These are phyloP conservation scores for Diaporthe ilicicola DNA, from an alignment of 2,329 filamentous ascomycete genomes.

Conservation along the genomic window DNA sequence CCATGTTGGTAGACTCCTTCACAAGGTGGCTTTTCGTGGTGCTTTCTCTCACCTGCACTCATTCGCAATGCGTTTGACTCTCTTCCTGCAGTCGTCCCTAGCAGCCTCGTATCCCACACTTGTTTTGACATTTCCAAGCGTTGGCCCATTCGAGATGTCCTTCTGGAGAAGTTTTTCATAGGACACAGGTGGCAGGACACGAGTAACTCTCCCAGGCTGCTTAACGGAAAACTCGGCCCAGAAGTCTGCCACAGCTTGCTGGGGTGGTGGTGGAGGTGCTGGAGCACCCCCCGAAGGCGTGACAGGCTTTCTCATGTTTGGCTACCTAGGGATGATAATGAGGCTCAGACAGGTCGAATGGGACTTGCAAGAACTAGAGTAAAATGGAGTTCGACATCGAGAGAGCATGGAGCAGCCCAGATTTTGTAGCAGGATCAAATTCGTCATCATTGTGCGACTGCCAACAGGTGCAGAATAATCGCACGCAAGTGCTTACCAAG, in stretches of 20 bases:
- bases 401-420: neutral
- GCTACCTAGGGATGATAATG: too few species aligned
- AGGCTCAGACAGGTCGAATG: neutral
- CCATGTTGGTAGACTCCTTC: too few species aligned
- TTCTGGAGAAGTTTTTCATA: constrained; percentile 46
- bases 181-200: constrained; percentile 52
- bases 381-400: neutral
- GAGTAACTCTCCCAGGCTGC: constrained; percentile 52
- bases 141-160: constrained; percentile 36
- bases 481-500: neutral
- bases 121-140: constrained; percentile 46
- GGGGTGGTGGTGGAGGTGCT: neutral
- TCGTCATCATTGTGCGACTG: neutral
- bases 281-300: too few species aligned
- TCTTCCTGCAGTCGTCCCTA: constrained; percentile 49
- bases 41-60: constrained; percentile 44
- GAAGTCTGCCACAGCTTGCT: constrained; percentile 42
- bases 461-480: neutral
- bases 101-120: constrained; percentile 52
- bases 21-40: fast-evolving
- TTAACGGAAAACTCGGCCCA: constrained; percentile 52
- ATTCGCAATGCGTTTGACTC: constrained; percentile 48
- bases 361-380: neutral
- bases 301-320: neutral
- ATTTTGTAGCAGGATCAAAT: neutral